Conservation (phyloP, 1,284 basidiomycete genomes). For the Agaricales sp. region DNA sequence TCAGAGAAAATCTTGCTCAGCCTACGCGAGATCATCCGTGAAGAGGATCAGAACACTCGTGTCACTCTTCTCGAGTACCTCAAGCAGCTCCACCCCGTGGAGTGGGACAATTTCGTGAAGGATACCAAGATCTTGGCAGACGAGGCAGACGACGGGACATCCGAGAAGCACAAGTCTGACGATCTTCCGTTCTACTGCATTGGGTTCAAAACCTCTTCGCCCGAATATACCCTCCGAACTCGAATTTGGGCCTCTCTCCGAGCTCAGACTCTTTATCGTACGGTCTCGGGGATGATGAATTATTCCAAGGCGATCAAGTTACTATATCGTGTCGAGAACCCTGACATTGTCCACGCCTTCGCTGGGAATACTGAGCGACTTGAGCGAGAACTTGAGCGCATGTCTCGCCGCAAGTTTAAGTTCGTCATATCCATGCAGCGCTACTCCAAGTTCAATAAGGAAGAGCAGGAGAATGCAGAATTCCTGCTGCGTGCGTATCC, state of each 20-base stretch:
- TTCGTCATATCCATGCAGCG: constrained; percentile 99
- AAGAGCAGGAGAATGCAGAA: constrained; percentile 98
- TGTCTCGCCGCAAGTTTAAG: constrained; percentile 98
- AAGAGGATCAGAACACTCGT: constrained; percentile 93
- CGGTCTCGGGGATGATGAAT: constrained; percentile 99
- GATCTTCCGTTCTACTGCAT: constrained; percentile 99
- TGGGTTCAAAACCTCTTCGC: constrained; percentile 98
- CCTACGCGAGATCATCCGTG: constrained; percentile 90
- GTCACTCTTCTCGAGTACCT: constrained; percentile 94
- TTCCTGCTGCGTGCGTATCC: constrained; percentile 97
- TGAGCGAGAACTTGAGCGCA: constrained; percentile 93
- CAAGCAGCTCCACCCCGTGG: constrained; percentile 97
- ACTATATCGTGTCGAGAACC: constrained; percentile 97
- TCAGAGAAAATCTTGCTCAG: constrained; percentile 94
- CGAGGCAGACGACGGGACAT: constrained; percentile 48
- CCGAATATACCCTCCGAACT: constrained; percentile 97
- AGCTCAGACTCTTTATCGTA: constrained; percentile 97
- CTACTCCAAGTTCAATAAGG: constrained; percentile 99
- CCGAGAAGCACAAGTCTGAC: constrained; percentile 52
- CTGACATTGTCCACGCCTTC: constrained; percentile 95
- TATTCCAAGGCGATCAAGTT: constrained; percentile 99
- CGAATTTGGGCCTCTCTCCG: constrained; percentile 99
- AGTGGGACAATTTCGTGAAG: constrained; percentile 99
- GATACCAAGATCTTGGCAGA: constrained; percentile 99
- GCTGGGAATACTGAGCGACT: constrained; percentile 96